These are phyloP conservation scores for Cyberlindnera xylosilytica DNA, from an alignment of 805 yeast genomes.

Conservation along the genomic window DNA sequence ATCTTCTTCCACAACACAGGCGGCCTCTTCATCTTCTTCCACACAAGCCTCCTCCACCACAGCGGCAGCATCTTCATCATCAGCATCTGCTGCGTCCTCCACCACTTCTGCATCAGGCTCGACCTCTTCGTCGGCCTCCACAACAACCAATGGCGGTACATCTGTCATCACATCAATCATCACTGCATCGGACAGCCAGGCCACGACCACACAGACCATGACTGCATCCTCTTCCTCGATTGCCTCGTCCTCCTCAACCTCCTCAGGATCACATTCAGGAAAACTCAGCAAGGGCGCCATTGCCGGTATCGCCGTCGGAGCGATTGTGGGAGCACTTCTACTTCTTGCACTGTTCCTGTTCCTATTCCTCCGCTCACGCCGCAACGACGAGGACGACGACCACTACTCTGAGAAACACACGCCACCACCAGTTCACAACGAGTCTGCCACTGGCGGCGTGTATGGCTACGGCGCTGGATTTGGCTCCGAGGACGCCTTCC, in stretches of 20 bases:
- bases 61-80: constrained; percentile 13
- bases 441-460: constrained; percentile 9
- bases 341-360: constrained; percentile 27
- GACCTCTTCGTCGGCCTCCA: constrained; percentile 8
- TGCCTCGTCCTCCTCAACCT: neutral
- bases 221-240: constrained; percentile 3
- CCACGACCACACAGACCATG: constrained; percentile 15
- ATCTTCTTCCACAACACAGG: constrained; percentile 9
- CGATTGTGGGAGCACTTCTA: constrained; percentile 42
- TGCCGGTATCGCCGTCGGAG: constrained; percentile 61
- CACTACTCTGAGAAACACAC: constrained; percentile 11
- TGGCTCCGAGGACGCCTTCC: constrained; percentile 13
- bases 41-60: constrained; percentile 10
- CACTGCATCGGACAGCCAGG: constrained; percentile 17
- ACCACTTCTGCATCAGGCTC: constrained; percentile 12
- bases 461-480: constrained; percentile 8
- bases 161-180: constrained; percentile 20
- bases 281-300: constrained; percentile 43
- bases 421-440: constrained; percentile 16
- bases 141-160: constrained; percentile 5
- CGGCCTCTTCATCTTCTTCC: constrained; percentile 10
- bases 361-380: constrained; percentile 19
- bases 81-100: constrained; percentile 14
- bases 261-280: constrained; percentile 6
- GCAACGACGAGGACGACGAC: constrained; percentile 21